Percentiles rank a stretch among this genome's conserved stretches.
phyloP scores from a whole-genome alignment of 2,329 filamentous ascomycete species.

The Cadophora sp. region DNA sequence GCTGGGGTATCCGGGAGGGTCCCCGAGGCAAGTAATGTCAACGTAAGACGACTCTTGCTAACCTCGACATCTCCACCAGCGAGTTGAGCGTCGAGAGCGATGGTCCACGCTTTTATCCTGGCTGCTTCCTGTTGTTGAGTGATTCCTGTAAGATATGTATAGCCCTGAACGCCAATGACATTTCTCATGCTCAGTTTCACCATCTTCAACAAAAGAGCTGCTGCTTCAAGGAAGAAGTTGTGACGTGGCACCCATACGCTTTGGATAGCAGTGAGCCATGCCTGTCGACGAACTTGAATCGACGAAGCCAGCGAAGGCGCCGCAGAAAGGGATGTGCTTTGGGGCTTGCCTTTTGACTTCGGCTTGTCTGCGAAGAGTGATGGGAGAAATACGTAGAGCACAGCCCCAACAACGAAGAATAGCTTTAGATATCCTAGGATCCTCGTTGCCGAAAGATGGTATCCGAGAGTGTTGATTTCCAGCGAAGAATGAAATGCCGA shows the following conservation, averaged over 20 bases:
- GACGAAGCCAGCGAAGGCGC: slow-evolving; percentile 80
- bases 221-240: slow-evolving; percentile 84
- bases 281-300: slow-evolving; percentile 83
- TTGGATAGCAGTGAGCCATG: slow-evolving; percentile 93
- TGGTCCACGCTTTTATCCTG: slow-evolving; percentile 89
- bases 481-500: slow-evolving; percentile 50
- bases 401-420: slow-evolving; percentile 57
- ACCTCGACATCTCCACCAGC: slow-evolving; percentile 90
- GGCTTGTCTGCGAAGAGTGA: slow-evolving; percentile 53
- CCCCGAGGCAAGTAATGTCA: slow-evolving; percentile 87
- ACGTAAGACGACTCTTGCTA: slow-evolving; percentile 82
- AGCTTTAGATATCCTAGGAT: slow-evolving; percentile 60
- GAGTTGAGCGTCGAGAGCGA: slow-evolving; percentile 90
- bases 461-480: slow-evolving; percentile 60
- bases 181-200: slow-evolving; percentile 83
- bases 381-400: slow-evolving; percentile 63
- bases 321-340: slow-evolving; percentile 53
- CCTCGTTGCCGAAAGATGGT: slow-evolving; percentile 54
- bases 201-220: slow-evolving; percentile 80
- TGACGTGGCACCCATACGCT: slow-evolving; percentile 91
- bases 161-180: slow-evolving; percentile 76
- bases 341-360: slow-evolving; percentile 58
- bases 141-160: slow-evolving; percentile 79
- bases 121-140: slow-evolving; percentile 86
- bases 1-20: slow-evolving; percentile 84